Conservation (phyloP, 1,139 yeast species). For the Pichia sp. region DNA sequence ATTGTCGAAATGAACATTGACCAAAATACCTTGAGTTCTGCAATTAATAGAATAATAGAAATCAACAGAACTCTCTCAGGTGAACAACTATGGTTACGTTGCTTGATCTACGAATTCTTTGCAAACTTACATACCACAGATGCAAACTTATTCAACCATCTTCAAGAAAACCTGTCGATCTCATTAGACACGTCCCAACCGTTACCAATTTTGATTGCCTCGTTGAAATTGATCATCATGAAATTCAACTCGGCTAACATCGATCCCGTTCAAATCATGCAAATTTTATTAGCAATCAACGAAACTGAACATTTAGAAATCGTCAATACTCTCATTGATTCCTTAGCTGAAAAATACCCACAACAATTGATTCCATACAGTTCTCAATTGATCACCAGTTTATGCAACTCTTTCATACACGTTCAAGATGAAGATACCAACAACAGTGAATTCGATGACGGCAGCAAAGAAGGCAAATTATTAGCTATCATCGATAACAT, state of each 20-base stretch:
- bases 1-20: constrained; percentile 44
- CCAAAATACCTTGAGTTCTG: constrained; percentile 30
- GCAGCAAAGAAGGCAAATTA: constrained; percentile 45
- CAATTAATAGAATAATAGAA: background rate
- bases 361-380: constrained; percentile 57
- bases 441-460: constrained; percentile 24
- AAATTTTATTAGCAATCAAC: constrained; percentile 49
- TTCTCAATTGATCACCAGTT: constrained; percentile 45
- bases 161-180: constrained; percentile 6
- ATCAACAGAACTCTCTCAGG: constrained; percentile 1
- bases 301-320: constrained; percentile 52
- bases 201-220: constrained; percentile 16
- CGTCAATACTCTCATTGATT: constrained; percentile 55
- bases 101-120: constrained; percentile 16
- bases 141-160: background rate
- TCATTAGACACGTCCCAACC: constrained; percentile 8
- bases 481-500: constrained; percentile 50
- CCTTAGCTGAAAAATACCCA: constrained; percentile 55
- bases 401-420: constrained; percentile 47
- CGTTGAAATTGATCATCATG: constrained; percentile 14
- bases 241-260: constrained; percentile 7
- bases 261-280: constrained; percentile 38
- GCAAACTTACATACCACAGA: constrained; percentile 8
- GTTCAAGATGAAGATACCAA: constrained; percentile 17
- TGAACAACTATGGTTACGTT: constrained; percentile 36